Evolutionary conservation across 768 basidiomycete genomes (phyloP).

Genomic region (Trametes sanguinea): DNA sequence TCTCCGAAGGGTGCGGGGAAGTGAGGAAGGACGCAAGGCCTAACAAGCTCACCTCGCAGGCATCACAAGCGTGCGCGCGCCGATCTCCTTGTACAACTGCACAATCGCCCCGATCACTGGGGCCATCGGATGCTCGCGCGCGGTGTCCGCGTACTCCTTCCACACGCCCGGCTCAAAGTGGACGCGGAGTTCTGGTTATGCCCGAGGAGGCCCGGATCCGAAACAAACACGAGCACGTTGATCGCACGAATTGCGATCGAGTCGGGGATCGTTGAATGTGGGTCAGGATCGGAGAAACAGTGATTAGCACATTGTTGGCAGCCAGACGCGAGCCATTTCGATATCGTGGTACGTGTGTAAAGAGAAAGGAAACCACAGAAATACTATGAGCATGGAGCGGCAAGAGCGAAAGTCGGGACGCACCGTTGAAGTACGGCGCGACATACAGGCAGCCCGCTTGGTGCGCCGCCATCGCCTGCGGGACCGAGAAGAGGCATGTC

Average conservation of each 20-base stretch:
- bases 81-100: conserved; percentile 37
- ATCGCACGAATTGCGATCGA: no score
- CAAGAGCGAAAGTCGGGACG: not conserved
- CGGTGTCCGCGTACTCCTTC: conserved; percentile 42
- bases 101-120: conserved; percentile 43
- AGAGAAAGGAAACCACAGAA: not conserved
- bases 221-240: no score
- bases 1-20: no score
- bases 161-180: conserved; percentile 45
- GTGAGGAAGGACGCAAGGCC: not conserved
- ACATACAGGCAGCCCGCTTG: conserved; percentile 56
- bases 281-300: no score
- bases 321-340: no score
- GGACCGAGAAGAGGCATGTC: conserved; percentile 54
- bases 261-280: no score
- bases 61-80: conserved; percentile 47
- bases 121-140: conserved; percentile 45
- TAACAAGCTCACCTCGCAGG: conserved; percentile 44
- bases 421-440: conserved; percentile 60
- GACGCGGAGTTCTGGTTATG: conserved; percentile 43
- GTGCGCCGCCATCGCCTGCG: conserved; percentile 56
- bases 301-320: no score
- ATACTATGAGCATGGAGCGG: not conserved
- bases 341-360: not conserved
- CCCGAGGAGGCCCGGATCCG: not conserved